Base-by-base conservation (phyloP, 2,329 filamentous ascomycete genomes). In the Pseudocercospora musae region DNA sequence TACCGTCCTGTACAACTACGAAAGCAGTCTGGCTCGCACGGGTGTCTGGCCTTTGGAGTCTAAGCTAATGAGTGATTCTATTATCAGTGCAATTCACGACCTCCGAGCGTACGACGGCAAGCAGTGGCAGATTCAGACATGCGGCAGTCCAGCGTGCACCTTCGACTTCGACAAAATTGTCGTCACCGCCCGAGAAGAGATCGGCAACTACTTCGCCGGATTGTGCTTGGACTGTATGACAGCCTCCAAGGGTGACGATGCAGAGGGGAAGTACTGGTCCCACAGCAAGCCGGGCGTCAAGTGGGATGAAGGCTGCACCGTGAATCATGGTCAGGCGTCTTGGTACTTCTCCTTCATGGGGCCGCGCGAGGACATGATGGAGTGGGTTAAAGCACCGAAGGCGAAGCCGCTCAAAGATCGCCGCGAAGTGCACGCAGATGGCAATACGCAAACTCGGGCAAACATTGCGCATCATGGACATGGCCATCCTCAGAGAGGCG, bases 161-260 rank as follows among this genome's bases (percentile, higher is more conserved):
- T 60, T 64, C 44, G 40, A 63, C n/a, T 63, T 65, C 37, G 31
- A 37, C 11, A 18, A 44, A n/a, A 42, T 53, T 7, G 64, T 68
- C 4, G 21, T 15, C 8, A 55, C 21, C 1, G 62, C 58, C 15
- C 31, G 56, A 53, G 15, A n/a, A 1, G 29, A 66, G 27, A 57
- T 59, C 8, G 56, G 49, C 7, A 18, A 31, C 9, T 62, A 66
- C 56, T 76, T 76, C 54, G 62, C 75, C 13, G 74, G 74, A 3
- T 44, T 75, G 23, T 76, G 74, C 37, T 56, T 76, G 4, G 64
- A 75, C 27, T 74, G 74, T 61, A 74, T 73, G 70, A 58, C 70
- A 27, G 40, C 50, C 3, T 67, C 63, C 27, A 63, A 61, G 33
- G 49, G 59, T 62, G 8, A 63, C 54, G 61, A 62, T 56, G 15